phyloP scores from a whole-genome alignment of 1,139 yeast genomes.

The Scheffersomyces titani region DNA sequence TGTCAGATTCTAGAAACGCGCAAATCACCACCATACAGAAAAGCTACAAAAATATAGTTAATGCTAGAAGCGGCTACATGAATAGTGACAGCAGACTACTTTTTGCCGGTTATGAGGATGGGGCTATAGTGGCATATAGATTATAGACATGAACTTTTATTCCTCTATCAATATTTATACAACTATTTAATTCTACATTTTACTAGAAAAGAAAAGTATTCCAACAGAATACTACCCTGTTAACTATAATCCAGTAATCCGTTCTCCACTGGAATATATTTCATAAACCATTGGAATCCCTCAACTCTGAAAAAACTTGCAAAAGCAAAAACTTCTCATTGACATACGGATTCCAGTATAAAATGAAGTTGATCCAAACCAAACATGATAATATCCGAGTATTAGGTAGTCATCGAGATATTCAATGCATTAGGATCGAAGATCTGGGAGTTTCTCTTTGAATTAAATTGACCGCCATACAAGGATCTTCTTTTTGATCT shows the following conservation, averaged over 20 bases:
- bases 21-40: slow-evolving; percentile 2
- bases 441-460: slow-evolving; percentile 17
- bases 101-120: slow-evolving; percentile 44
- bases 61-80: slow-evolving; percentile 9
- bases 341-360: not conserved
- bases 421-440: slow-evolving; percentile 15
- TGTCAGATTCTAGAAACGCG: slow-evolving; percentile 3
- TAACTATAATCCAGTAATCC: not conserved
- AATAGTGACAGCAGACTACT: slow-evolving; percentile 14
- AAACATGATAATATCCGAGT: slow-evolving; percentile 1
- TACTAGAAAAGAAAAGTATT: not conserved
- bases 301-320: not conserved
- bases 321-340: not conserved
- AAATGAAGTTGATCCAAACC: not conserved
- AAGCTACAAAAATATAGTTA: slow-evolving; percentile 18
- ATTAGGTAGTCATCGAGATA: slow-evolving; percentile 13
- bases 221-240: not conserved
- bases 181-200: not conserved
- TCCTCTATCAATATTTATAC: not conserved
- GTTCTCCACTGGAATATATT: not conserved
- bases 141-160: not conserved
- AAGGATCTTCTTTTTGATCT: slow-evolving; percentile 22
- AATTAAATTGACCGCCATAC: slow-evolving; percentile 9
- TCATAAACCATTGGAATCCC: not conserved
- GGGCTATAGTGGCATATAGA: slow-evolving; percentile 17